Conservation (phyloP, 1,284 basidiomycete genomes). For the Taiwanofungus camphoratus region DNA sequence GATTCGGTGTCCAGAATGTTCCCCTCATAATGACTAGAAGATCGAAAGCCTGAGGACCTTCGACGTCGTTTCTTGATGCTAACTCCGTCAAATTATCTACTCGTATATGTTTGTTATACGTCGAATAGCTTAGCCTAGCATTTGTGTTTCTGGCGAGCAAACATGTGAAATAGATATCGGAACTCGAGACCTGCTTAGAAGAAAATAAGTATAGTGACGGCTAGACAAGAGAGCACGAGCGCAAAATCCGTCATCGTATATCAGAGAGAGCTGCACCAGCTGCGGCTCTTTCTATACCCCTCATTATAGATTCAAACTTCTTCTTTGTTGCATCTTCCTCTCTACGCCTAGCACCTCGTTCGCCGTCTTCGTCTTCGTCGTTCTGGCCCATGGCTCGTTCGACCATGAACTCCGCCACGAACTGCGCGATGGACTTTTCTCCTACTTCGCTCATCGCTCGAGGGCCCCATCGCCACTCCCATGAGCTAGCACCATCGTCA, state of each 20-base stretch:
- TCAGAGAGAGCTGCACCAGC: conserved; percentile 36
- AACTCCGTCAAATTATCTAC: too few species aligned
- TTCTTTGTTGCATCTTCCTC: conserved; percentile 29
- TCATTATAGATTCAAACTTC: conserved; percentile 41
- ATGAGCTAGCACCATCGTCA: conserved; percentile 45
- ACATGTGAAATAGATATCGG: too few species aligned
- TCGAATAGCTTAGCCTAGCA: too few species aligned
- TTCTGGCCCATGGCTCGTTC: conserved; percentile 34
- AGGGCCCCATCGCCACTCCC: conserved; percentile 76
- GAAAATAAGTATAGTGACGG: too few species aligned
- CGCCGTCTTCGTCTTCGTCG: conserved; percentile 32
- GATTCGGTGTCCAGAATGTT: conserved; percentile 4
- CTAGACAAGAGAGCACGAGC: too few species aligned
- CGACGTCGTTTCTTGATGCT: too few species aligned
- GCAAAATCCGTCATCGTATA: too few species aligned
- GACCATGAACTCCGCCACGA: conserved; percentile 74
- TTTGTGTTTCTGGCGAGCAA: too few species aligned
- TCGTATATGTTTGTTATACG: too few species aligned
- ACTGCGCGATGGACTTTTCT: conserved; percentile 56
- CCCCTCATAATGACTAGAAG: too few species aligned
- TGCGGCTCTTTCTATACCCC: conserved; percentile 57
- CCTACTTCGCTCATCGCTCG: conserved; percentile 71
- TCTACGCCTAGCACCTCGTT: conserved; percentile 32
- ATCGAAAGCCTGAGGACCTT: too few species aligned
- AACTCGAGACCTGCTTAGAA: too few species aligned